Evolutionary conservation across 1,284 basidiomycete species (phyloP), one percentile per base, ranked within the genome.

Genomic region (Puccinia triticina): DNA sequence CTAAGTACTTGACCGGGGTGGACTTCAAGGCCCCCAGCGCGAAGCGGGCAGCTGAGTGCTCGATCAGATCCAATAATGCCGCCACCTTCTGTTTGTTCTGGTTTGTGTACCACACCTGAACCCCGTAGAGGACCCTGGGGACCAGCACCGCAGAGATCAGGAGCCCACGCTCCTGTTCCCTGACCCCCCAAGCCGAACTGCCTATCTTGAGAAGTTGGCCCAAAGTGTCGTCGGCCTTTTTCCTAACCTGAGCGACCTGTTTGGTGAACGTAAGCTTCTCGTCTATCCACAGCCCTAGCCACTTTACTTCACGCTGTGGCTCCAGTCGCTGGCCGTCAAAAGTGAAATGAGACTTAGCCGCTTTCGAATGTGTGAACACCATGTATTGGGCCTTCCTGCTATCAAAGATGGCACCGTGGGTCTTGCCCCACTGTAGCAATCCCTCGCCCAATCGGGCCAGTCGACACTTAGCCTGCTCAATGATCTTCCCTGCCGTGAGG

Each of bases 321-420:
- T n/a, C n/a, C n/a, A n/a, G n/a, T n/a, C n/a, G n/a, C n/a, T n/a
- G n/a, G n/a, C n/a, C n/a, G n/a, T n/a, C n/a, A n/a, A n/a, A n/a
- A n/a, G n/a, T n/a, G n/a, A n/a, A n/a, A n/a, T n/a, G n/a, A 12
- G 32, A 37, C 72, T 57, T 53, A 40, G 46, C 50, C 8, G 4
- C 1, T 37, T 21, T 32, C 1, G 53, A 53, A 26, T 48, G 64
- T 1, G 77, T 32, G 61, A 69, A 69, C 7, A 50, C 16, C 46
- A 78, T 55, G 43, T 29, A 66, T 40, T 78, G 77, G 7, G 77
- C 76, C 46, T 77, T 77, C 0, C 34, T 16, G 21, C 64, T 48
- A 10, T 77, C 76, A 77, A 77, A 77, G 61, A 77, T 67, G 4
- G 57, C 61, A 0, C 61, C 76, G 40, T 77, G 61, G n/a, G 1